Base-by-base conservation (phyloP, 768 basidiomycete genomes). In the Pleurotus tuber-regium region DNA sequence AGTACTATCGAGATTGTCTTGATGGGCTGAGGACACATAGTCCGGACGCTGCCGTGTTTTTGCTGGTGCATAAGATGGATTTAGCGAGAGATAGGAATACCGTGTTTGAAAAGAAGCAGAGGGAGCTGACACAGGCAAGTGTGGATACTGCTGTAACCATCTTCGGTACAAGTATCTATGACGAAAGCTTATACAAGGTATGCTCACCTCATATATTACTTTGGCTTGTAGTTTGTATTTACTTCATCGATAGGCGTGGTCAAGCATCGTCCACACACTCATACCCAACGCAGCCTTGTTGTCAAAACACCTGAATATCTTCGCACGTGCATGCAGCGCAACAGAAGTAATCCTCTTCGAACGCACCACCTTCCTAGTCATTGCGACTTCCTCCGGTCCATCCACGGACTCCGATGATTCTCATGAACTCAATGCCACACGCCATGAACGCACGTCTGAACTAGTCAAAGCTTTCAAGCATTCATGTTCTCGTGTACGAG, bases 41-140 rank as follows among this genome's bases (percentile, higher is more conserved):
- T 66, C 84, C 86, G 10, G 87, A 89, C 6, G 93, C 94, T 4
- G 82, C 76, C 9, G 84, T 98, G 2, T 98, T 96, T 69, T 74
- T 98, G 30, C 77, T 98, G 2, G 80, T 98, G 38, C 96, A 99
- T 71, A 99, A 99, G 78, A 98, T 98, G 93, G 97, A 99, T 67
- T 76, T 99, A 23, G 88, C 90, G 46, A 72, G 84, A 54, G 80
- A 82, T 51, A 80, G 76, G 54, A 67, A 70, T 24, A 71, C 68
- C 35, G 72, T 80, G 8, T 87, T 93, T 56, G 80, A 83, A 43
- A 82, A 82, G 70, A 89, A 89, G 72, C 79, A 74, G 54, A 76
- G 75, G 54, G 94, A 95, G 59, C 67, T 95, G 52, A 72, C 83
- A 66, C 77, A 83, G 59, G 82, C 80, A 24, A 88, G 86, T 56